A percentile compares a stretch with the other conserved stretches of the same genome.
Evolutionary conservation across 2,329 filamentous ascomycete genomes (phyloP).

Genomic region (Orbilia blumenaviensis): DNA sequence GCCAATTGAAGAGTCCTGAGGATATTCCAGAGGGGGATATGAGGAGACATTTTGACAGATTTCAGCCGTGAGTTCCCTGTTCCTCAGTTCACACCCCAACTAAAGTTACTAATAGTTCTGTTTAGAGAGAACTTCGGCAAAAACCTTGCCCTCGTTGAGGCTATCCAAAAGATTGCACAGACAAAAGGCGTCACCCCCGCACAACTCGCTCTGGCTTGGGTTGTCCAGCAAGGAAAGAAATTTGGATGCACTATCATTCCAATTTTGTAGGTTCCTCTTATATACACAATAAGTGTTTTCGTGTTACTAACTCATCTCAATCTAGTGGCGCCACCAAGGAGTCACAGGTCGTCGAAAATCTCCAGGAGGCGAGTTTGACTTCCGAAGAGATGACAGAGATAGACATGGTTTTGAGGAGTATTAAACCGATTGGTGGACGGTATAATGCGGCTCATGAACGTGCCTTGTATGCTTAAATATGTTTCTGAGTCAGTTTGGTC

Average conservation of each 20-base stretch:
- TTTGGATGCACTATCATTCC: slow-evolving; percentile 70
- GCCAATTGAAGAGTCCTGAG: slow-evolving; percentile 64
- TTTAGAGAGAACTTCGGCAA: slow-evolving; percentile 67
- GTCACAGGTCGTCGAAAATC: slow-evolving; percentile 71
- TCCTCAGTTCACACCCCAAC: not conserved
- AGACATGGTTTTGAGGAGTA: slow-evolving; percentile 64
- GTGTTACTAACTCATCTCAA: not conserved
- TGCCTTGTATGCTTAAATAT: slow-evolving; percentile 26
- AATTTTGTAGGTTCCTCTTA: slow-evolving; percentile 67
- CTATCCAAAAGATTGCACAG: slow-evolving; percentile 69
- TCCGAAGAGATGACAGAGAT: slow-evolving; percentile 67
- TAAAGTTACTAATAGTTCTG: not conserved
- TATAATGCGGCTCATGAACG: slow-evolving; percentile 62
- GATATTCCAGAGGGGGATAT: slow-evolving; percentile 69
- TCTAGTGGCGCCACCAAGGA: slow-evolving; percentile 64
- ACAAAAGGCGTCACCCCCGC: slow-evolving; percentile 70
- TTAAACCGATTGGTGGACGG: slow-evolving; percentile 65
- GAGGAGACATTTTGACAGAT: slow-evolving; percentile 67
- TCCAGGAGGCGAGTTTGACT: slow-evolving; percentile 64
- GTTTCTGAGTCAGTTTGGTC: not conserved
- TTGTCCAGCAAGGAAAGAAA: slow-evolving; percentile 64
- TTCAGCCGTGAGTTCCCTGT: slow-evolving; percentile 64
- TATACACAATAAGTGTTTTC: not conserved
- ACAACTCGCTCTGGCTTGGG: slow-evolving; percentile 75
- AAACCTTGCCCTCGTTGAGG: slow-evolving; percentile 71